phyloP scores from a whole-genome alignment of 495 filamentous ascomycete genomes.

The Penicillium flavigenum region DNA sequence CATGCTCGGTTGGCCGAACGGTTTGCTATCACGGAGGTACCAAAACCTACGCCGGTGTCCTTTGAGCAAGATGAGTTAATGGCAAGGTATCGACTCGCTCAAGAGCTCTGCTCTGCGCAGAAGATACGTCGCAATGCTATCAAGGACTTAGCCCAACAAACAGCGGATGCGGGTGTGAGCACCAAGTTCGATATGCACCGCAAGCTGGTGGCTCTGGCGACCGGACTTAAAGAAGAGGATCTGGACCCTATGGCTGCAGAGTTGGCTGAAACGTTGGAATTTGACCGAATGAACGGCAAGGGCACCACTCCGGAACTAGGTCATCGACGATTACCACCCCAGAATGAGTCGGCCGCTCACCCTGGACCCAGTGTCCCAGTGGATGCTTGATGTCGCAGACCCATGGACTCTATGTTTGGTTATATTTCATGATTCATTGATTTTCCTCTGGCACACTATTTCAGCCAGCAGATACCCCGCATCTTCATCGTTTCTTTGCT shows the following conservation, averaged over 20 bases:
- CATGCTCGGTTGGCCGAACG: constrained; percentile 29
- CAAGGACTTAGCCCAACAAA: constrained; percentile 46
- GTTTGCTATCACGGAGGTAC: constrained; percentile 19
- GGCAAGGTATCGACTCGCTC: constrained; percentile 33
- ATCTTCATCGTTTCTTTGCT: constrained; percentile 14
- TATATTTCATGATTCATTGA: constrained; percentile 35
- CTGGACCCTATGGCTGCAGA: constrained; percentile 51
- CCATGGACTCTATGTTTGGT: constrained; percentile 5
- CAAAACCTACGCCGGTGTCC: constrained; percentile 15
- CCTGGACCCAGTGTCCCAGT: constrained; percentile 36
- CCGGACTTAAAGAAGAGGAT: constrained; percentile 51
- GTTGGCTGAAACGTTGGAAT: constrained; percentile 47
- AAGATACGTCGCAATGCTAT: constrained; percentile 43
- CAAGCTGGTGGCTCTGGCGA: constrained; percentile 51
- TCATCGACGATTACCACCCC: constrained; percentile 19
- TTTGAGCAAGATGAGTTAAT: constrained; percentile 32
- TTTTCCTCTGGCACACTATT: constrained; percentile 27
- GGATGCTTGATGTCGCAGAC: constrained; percentile 30
- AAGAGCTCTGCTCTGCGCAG: constrained; percentile 41
- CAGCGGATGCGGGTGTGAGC: constrained; percentile 50
- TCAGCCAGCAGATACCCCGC: constrained; percentile 29
- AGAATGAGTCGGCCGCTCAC: constrained; percentile 28
- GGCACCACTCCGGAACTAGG: constrained; percentile 35
- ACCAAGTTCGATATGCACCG: constrained; percentile 54
- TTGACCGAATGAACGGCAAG: constrained; percentile 46